A percentile compares a stretch with the other conserved stretches of the same genome.
phyloP scores from a whole-genome alignment of 495 filamentous ascomycete species.

The Jackrogersella multiformis region DNA sequence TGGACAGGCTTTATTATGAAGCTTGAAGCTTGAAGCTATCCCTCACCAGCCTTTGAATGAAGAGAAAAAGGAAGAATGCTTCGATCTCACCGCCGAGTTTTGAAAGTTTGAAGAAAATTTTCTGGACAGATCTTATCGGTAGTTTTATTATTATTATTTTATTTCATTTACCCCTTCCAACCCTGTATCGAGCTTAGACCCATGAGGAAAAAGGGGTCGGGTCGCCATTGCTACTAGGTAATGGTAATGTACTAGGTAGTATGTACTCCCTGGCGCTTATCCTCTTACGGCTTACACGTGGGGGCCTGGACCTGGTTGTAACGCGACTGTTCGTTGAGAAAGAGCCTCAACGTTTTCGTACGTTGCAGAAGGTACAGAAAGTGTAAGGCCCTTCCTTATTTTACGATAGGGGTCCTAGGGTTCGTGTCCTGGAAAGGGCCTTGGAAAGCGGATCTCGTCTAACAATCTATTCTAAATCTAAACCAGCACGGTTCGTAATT shows the following conservation, averaged over 20 bases:
- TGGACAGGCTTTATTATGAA: no score
- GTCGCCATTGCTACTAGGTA: no score
- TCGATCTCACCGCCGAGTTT: slow-evolving; percentile 13
- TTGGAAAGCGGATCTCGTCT: slow-evolving; percentile 25
- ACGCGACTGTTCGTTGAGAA: slow-evolving; percentile 38
- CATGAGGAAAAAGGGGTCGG: slow-evolving; percentile 12
- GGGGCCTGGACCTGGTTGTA: slow-evolving; percentile 38
- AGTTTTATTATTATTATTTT: slow-evolving; percentile 17
- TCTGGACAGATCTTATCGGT: slow-evolving; percentile 16
- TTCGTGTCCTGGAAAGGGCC: slow-evolving; percentile 31
- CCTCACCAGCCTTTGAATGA: not conserved
- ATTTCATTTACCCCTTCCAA: no score
- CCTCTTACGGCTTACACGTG: slow-evolving; percentile 36
- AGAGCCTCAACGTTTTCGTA: slow-evolving; percentile 36
- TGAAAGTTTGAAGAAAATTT: slow-evolving; percentile 32
- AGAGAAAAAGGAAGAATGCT: slow-evolving; percentile 1
- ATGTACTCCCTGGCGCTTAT: slow-evolving; percentile 25
- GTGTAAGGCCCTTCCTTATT: not conserved
- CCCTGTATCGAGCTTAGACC: slow-evolving; percentile 20
- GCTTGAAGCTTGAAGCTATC: no score
- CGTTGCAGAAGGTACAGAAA: no score
- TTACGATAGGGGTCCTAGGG: slow-evolving; percentile 37
- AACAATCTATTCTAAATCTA: not conserved
- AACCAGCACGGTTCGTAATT: slow-evolving; percentile 25
- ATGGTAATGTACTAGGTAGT: not conserved